phyloP scores from a whole-genome alignment of 2,329 filamentous ascomycete species.

The Penicillium rolfsii region DNA sequence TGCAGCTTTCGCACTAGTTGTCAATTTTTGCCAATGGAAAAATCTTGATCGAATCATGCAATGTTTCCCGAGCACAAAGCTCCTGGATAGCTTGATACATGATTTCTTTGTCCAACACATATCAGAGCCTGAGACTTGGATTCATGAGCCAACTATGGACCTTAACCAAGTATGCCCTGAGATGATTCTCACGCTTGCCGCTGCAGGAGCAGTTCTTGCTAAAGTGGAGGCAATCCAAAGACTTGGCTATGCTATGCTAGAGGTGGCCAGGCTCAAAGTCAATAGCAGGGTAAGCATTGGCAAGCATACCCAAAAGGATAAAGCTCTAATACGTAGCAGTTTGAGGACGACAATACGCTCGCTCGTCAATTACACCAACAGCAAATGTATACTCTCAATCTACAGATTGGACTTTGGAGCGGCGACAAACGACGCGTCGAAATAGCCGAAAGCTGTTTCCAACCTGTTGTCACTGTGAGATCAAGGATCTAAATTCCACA shows the following conservation, averaged over 20 bases:
- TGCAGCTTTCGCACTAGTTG: background rate
- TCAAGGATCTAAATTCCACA: background rate
- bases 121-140: background rate
- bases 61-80: background rate
- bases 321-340: background rate
- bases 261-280: background rate
- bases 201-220: background rate
- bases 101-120: background rate
- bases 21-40: background rate
- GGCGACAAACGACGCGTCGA: background rate
- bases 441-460: constrained; percentile 2
- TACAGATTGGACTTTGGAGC: constrained; percentile 3
- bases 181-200: background rate
- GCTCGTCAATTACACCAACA: background rate
- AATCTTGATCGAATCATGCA: background rate
- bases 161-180: background rate
- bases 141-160: background rate
- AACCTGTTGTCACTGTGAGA: background rate
- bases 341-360: background rate
- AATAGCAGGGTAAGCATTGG: background rate
- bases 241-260: background rate
- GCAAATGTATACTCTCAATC: background rate
- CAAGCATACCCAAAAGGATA: background rate
- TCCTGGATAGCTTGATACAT: background rate
- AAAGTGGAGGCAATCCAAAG: background rate